These are phyloP conservation scores for Talaromyces sp. DNA, from an alignment of 2,329 filamentous ascomycete genomes.

Conservation along the genomic window DNA sequence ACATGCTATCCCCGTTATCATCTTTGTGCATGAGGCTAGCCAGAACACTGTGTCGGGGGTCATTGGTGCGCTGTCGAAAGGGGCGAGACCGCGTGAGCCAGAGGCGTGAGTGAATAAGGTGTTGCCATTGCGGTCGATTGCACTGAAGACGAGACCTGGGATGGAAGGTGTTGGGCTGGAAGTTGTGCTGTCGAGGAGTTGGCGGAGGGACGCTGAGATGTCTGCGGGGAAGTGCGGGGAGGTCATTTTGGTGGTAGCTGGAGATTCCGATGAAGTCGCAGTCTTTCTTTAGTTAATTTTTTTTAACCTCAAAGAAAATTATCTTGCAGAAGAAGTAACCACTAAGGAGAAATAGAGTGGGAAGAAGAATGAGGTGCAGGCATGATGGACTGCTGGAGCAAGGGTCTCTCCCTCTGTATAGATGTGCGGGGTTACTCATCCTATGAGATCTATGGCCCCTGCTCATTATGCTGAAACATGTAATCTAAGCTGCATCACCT, in stretches of 20 bases:
- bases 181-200: slow-evolving; percentile 16
- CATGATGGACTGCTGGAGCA: background rate
- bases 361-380: background rate
- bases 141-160: slow-evolving; percentile 23
- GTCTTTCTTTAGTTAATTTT: too few species aligned
- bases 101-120: slow-evolving; percentile 28
- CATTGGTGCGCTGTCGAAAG: slow-evolving; percentile 22
- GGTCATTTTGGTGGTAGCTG: background rate
- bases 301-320: background rate
- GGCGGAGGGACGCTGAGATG: slow-evolving; percentile 15
- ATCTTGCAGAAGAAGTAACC: background rate
- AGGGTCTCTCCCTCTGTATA: background rate
- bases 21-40: slow-evolving; percentile 59
- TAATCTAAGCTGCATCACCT: too few species aligned
- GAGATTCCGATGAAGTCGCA: too few species aligned
- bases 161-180: slow-evolving; percentile 10
- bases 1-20: slow-evolving; percentile 51
- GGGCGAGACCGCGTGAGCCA: slow-evolving; percentile 24
- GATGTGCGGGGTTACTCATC: background rate
- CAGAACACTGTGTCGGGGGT: slow-evolving; percentile 37
- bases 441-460: background rate
- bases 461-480: background rate
- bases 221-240: slow-evolving; percentile 18
- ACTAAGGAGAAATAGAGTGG: background rate
- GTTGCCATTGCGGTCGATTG: slow-evolving; percentile 28